Conservation (phyloP, 208 protist species). For the Endotrypanum monterogeii region DNA sequence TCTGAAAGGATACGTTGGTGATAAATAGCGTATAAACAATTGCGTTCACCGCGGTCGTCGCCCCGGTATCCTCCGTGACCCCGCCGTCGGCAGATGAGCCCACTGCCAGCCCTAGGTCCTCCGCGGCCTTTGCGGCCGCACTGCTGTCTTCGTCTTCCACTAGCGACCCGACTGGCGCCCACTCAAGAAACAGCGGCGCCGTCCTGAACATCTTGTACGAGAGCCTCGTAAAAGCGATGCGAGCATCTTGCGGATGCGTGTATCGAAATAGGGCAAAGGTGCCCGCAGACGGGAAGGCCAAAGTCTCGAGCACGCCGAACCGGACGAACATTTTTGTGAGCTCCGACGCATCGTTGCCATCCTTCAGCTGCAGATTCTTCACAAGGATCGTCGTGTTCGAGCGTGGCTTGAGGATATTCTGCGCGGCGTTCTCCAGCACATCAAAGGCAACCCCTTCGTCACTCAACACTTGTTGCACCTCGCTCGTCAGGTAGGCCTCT, state of each 20-base stretch:
- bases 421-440: conserved; percentile 60
- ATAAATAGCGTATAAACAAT: conserved; percentile 82
- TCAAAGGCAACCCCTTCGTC: conserved; percentile 80
- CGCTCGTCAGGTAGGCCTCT: conserved; percentile 80
- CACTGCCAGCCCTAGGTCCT: conserved; percentile 20
- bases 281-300: conserved; percentile 63
- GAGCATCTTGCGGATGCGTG: conserved; percentile 82
- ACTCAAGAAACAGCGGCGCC: conserved; percentile 97
- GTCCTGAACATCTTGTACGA: conserved; percentile 95
- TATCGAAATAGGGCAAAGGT: conserved; percentile 81
- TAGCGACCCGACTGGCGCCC: conserved; percentile 94
- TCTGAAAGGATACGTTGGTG: conserved; percentile 84
- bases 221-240: conserved; percentile 93
- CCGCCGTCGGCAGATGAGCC: background rate
- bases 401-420: conserved; percentile 65
- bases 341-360: conserved; percentile 51
- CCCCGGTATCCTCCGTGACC: conserved; percentile 1
- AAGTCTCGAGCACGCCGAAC: conserved; percentile 73
- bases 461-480: conserved; percentile 69
- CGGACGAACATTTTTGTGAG: conserved; percentile 72
- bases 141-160: conserved; percentile 42
- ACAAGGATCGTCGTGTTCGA: conserved; percentile 87
- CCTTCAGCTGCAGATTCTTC: conserved; percentile 70
- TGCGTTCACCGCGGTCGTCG: conserved; percentile 4
- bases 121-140: background rate